These are phyloP conservation scores for Juglanconis sp. DNA, from an alignment of 2,329 filamentous ascomycete genomes.

Conservation along the genomic window DNA sequence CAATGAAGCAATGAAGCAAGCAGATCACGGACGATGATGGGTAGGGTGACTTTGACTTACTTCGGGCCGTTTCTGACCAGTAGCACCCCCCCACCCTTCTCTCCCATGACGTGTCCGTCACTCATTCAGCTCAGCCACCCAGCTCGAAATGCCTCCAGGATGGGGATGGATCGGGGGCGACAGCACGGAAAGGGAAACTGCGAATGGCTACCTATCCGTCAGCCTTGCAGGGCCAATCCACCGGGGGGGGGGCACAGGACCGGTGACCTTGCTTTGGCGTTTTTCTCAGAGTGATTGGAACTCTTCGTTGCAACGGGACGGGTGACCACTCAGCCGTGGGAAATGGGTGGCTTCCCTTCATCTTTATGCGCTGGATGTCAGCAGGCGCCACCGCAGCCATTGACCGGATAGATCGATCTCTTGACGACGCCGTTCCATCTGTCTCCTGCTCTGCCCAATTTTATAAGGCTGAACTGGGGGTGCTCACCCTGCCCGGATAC, in stretches of 20 bases:
- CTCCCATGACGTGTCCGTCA: slow-evolving; percentile 2
- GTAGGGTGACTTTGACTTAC: slow-evolving; percentile 6
- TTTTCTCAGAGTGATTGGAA: too few species aligned
- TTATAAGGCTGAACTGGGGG: background rate
- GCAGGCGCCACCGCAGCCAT: background rate
- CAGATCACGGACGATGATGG: background rate
- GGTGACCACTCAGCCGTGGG: background rate
- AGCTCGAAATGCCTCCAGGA: background rate
- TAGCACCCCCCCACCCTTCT: background rate
- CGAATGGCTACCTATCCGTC: too few species aligned
- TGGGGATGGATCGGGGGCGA: background rate
- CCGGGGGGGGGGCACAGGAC: too few species aligned
- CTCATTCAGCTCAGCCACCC: slow-evolving; percentile 13
- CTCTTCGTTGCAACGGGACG: too few species aligned
- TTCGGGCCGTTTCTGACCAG: background rate
- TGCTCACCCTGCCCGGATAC: too few species aligned
- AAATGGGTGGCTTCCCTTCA: background rate
- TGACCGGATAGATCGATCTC: too few species aligned
- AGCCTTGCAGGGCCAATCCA: slow-evolving; percentile 18
- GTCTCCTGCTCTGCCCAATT: background rate
- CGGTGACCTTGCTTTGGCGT: too few species aligned
- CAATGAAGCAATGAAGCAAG: too few species aligned
- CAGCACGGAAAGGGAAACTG: background rate
- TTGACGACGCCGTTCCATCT: too few species aligned
- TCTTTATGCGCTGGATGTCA: background rate